Percentiles rank a stretch among this genome's conserved stretches.
Conservation (phyloP, 345 rosid genomes). For the Conringia planisiliqua region DNA sequence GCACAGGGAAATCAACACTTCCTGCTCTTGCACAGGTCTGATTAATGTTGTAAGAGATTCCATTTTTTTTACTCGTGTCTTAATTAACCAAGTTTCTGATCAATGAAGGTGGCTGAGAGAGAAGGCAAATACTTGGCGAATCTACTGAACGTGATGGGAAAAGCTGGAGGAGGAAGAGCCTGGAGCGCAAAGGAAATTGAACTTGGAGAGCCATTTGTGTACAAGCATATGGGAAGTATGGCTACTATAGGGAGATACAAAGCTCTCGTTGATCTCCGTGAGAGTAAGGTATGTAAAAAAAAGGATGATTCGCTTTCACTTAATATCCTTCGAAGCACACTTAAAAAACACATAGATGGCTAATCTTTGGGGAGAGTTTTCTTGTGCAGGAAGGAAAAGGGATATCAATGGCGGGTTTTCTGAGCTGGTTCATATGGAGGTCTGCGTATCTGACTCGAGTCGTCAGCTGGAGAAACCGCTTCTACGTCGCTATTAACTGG, state of each 20-base stretch:
- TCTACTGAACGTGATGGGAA: conserved; percentile 57
- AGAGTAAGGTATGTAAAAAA: conserved; percentile 60
- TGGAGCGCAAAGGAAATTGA: conserved; percentile 44
- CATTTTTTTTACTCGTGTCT: neutral
- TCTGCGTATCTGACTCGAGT: conserved; percentile 98
- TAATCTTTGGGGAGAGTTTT: neutral
- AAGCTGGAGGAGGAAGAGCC: conserved; percentile 78
- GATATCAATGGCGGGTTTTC: conserved; percentile 71
- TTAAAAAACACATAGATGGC: neutral
- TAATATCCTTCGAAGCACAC: neutral
- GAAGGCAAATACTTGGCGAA: conserved; percentile 87
- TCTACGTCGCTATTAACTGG: conserved; percentile 95
- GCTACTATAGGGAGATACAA: conserved; percentile 90
- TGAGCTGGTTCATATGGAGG: conserved; percentile 94
- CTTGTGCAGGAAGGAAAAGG: conserved; percentile 72
- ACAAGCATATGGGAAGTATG: conserved; percentile 96
- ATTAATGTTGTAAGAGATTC: neutral
- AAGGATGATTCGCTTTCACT: neutral
- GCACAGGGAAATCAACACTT: conserved; percentile 83
- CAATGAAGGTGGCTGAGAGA: conserved; percentile 85
- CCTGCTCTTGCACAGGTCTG: conserved; percentile 97
- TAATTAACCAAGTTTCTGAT: neutral
- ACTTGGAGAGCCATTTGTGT: conserved; percentile 73
- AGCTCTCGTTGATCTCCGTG: conserved; percentile 94
- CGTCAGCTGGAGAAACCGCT: conserved; percentile 95